These are phyloP conservation scores for Hamamelis virginiana DNA, from an alignment of 164 flowering plant genomes.

Conservation along the genomic window DNA sequence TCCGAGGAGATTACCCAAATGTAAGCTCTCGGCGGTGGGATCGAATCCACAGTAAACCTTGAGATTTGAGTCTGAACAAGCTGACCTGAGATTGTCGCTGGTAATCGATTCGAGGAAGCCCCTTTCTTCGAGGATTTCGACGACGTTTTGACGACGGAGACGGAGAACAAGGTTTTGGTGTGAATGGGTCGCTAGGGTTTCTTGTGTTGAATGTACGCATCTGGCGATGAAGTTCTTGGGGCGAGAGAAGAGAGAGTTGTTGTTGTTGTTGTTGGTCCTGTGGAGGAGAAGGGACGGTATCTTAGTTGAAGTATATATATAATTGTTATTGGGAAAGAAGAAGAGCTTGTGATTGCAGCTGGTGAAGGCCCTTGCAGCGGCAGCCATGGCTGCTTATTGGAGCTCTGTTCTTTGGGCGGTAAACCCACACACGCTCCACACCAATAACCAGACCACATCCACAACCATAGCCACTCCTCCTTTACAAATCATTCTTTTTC, in stretches of 20 bases:
- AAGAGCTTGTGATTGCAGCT: background rate
- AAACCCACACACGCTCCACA: too few species aligned
- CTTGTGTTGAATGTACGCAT: constrained; percentile 9
- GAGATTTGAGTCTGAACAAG: constrained; percentile 27
- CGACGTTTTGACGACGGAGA: constrained; percentile 38
- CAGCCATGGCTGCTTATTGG: background rate
- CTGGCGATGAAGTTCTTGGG: constrained; percentile 3
- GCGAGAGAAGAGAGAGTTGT: background rate
- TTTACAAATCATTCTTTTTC: too few species aligned
- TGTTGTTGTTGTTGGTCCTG: background rate
- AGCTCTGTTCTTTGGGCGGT: too few species aligned
- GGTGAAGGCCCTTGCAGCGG: background rate
- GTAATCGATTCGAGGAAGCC: constrained; percentile 78
- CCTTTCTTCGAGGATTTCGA: constrained; percentile 62
- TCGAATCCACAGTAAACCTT: constrained; percentile 86
- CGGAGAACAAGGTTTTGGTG: background rate
- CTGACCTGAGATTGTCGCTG: constrained; percentile 49
- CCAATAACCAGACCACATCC: too few species aligned
- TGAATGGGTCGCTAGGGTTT: constrained; percentile 7
- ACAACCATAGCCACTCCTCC: too few species aligned
- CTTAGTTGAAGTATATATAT: too few species aligned
- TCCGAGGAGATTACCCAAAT: constrained; percentile 78
- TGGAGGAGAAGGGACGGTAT: background rate
- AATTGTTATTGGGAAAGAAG: background rate
- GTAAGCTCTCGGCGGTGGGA: constrained; percentile 80